Conservation (phyloP, 345 rosid species). For the Rhodomyrtus tomentosa region DNA sequence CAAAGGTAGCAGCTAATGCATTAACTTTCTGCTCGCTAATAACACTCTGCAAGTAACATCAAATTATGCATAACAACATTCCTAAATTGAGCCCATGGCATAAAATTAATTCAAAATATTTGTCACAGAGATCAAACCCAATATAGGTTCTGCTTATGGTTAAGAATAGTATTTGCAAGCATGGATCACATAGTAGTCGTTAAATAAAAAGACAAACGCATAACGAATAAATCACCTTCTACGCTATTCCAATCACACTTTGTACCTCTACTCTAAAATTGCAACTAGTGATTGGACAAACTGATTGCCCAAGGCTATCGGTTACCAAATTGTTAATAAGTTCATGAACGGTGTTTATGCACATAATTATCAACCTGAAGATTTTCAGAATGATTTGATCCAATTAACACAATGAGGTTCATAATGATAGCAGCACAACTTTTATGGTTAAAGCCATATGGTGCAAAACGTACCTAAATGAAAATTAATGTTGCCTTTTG, state of each 20-base stretch:
- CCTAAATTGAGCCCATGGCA: not conserved
- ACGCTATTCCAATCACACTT: not conserved
- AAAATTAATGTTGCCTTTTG: not conserved
- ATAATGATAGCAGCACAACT: not conserved
- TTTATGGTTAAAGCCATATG: not conserved
- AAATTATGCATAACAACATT: not conserved
- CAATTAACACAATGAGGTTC: not conserved
- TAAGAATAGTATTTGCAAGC: not conserved
- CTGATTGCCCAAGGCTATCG: not conserved
- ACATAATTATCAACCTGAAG: not conserved
- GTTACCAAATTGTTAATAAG: not conserved
- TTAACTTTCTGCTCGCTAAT: conserved; percentile 82
- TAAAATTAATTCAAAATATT: not conserved
- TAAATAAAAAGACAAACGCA: not conserved
- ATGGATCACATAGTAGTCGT: not conserved
- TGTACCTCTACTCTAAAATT: not conserved
- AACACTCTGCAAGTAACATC: conserved; percentile 59
- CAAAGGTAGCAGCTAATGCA: conserved; percentile 88
- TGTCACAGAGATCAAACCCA: not conserved
- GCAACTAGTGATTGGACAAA: not conserved
- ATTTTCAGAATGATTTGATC: not conserved
- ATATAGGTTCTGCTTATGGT: not conserved
- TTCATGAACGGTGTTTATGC: not conserved
- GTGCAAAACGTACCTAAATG: not conserved
- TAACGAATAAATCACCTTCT: not conserved